These are phyloP conservation scores for Candida awuae DNA, from an alignment of 805 yeast genomes.

Conservation along the genomic window DNA sequence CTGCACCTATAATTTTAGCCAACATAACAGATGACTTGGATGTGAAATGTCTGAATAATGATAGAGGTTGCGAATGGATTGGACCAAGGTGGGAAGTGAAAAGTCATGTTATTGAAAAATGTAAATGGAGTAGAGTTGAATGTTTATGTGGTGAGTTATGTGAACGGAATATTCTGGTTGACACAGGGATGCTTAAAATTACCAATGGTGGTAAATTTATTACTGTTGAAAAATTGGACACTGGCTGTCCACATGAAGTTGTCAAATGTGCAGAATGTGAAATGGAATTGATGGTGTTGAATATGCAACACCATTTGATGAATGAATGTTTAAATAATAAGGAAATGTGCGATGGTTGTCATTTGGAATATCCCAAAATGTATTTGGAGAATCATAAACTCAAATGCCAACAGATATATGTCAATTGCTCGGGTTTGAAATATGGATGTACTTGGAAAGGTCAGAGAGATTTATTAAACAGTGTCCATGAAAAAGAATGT, in stretches of 20 bases:
- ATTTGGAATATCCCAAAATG: constrained; percentile 34
- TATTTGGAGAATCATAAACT: constrained; percentile 33
- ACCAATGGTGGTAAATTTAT: constrained; percentile 6
- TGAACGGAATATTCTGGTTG: constrained; percentile 15
- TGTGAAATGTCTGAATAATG: constrained; percentile 45
- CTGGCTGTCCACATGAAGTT: constrained; percentile 33
- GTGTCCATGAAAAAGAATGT: constrained; percentile 26
- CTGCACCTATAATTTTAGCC: constrained; percentile 51
- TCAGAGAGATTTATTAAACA: constrained; percentile 22
- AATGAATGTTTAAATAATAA: constrained; percentile 34
- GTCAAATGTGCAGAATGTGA: constrained; percentile 34
- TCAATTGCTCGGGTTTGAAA: constrained; percentile 39
- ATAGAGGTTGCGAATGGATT: constrained; percentile 48
- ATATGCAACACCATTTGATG: constrained; percentile 30
- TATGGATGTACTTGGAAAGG: constrained; percentile 46
- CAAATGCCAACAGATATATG: constrained; percentile 34
- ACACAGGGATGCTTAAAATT: constrained; percentile 8
- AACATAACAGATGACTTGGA: constrained; percentile 54
- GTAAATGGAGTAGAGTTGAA: constrained; percentile 31
- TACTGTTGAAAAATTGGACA: not conserved
- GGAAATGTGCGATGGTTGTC: constrained; percentile 34
- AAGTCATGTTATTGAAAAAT: constrained; percentile 38
- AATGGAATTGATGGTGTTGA: constrained; percentile 22
- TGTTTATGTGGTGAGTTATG: constrained; percentile 27
- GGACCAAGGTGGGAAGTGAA: constrained; percentile 55